Conservation (phyloP, 345 rosid genomes). For the Camelina sativa region DNA sequence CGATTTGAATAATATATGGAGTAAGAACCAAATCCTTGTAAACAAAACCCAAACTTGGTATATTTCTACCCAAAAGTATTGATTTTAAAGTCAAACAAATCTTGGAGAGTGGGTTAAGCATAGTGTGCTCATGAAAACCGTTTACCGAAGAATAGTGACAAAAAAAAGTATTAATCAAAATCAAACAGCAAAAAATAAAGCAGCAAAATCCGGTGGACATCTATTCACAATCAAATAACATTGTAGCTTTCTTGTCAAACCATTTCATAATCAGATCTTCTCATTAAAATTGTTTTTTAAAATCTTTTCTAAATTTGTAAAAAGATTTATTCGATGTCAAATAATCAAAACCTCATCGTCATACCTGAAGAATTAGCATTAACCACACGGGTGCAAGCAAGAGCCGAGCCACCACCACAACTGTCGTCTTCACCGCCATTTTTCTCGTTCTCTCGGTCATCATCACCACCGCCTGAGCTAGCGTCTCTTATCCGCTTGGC, state of each 20-base stretch:
- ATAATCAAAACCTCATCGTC: neutral
- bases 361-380: conserved; percentile 44
- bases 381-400: conserved; percentile 40
- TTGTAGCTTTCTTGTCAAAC: conserved; percentile 14
- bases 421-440: conserved; percentile 24
- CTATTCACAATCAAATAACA: conserved; percentile 17
- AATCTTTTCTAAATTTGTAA: neutral
- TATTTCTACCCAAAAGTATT: neutral
- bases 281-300: neutral
- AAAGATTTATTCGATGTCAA: neutral
- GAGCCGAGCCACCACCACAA: conserved; percentile 32
- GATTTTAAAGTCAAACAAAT: conserved; percentile 2
- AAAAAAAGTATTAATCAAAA: conserved; percentile 11
- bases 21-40: neutral
- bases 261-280: conserved; percentile 7
- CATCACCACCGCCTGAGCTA: conserved; percentile 45
- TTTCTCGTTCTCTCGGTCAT: conserved; percentile 44
- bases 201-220: conserved; percentile 29
- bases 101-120: neutral
- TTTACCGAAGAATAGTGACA: conserved; percentile 30
- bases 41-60: neutral
- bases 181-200: neutral
- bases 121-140: conserved; percentile 16
- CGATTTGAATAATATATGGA: neutral
- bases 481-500: conserved; percentile 43